phyloP scores from a whole-genome alignment of 495 filamentous ascomycete species.

The Hapsidospora chrysogenum region DNA sequence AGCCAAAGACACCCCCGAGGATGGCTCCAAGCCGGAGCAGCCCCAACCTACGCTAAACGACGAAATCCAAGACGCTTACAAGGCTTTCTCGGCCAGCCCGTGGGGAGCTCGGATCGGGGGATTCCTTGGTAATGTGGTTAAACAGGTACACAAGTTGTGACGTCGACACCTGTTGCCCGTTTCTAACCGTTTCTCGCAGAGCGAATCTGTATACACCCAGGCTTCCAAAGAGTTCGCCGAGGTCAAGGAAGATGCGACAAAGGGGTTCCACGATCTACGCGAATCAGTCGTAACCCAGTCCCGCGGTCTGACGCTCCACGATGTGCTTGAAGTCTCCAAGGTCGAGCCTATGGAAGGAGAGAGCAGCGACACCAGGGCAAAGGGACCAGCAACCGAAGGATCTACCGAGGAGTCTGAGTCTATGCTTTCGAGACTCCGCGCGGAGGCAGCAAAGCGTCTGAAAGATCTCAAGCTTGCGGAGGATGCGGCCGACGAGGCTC shows the following conservation, averaged over 20 bases:
- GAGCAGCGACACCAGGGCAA: slow-evolving; percentile 17
- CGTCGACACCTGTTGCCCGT: background rate
- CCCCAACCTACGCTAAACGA: slow-evolving; percentile 51
- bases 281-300: slow-evolving; percentile 54
- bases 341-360: slow-evolving; percentile 17
- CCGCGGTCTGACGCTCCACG: slow-evolving; percentile 45
- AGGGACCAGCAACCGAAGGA: slow-evolving; percentile 32
- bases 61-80: slow-evolving; percentile 91
- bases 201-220: slow-evolving; percentile 72
- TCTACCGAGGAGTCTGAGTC: slow-evolving; percentile 42
- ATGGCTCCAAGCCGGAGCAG: slow-evolving; percentile 26
- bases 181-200: slow-evolving; percentile 24
- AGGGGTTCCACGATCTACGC: slow-evolving; percentile 62
- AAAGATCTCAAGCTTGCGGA: slow-evolving; percentile 89
- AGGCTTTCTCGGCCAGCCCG: slow-evolving; percentile 73
- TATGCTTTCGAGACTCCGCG: slow-evolving; percentile 67
- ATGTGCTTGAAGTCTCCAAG: slow-evolving; percentile 14
- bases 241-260: slow-evolving; percentile 64
- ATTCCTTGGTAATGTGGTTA: slow-evolving; percentile 77
- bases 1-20: slow-evolving; percentile 15
- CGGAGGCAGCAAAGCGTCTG: slow-evolving; percentile 67
- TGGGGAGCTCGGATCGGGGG: slow-evolving; percentile 84
- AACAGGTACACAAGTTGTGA: slow-evolving; percentile 64
- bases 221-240: slow-evolving; percentile 64
- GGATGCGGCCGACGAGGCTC: slow-evolving; percentile 93